A percentile compares a stretch with the other conserved stretches of the same genome.
Conservation (phyloP, 257 asterid genomes). For the Ocimum tenuiflorum region DNA sequence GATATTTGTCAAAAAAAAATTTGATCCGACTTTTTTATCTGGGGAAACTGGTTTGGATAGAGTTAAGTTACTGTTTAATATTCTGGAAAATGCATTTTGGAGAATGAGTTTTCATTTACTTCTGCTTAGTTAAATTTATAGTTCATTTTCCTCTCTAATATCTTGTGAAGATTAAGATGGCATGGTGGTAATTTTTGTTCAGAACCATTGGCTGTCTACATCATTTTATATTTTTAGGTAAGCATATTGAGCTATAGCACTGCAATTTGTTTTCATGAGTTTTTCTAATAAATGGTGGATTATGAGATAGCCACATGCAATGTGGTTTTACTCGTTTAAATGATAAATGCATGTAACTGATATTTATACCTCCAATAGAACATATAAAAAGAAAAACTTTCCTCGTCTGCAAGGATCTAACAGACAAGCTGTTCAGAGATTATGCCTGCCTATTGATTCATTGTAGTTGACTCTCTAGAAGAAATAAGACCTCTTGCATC, state of each 20-base stretch:
- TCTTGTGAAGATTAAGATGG: background rate
- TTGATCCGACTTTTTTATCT: background rate
- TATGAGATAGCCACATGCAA: background rate
- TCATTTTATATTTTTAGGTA: background rate
- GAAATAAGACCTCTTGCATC: too few relatives aligned
- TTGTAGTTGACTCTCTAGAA: too few relatives aligned
- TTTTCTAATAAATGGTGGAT: background rate
- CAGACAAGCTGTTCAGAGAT: slow-evolving; percentile 2
- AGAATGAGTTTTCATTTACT: background rate
- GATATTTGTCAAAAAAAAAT: background rate
- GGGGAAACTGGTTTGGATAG: slow-evolving; percentile 10
- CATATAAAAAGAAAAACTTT: background rate
- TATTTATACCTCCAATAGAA: background rate
- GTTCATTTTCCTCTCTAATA: background rate
- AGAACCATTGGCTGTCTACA: background rate
- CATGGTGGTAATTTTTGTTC: background rate
- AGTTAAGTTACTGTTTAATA: background rate
- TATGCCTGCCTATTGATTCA: too few relatives aligned
- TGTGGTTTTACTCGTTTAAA: background rate
- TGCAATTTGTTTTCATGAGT: background rate
- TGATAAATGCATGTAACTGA: background rate
- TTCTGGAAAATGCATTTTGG: background rate
- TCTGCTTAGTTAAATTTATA: background rate
- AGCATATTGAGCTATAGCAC: background rate
- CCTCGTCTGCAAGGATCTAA: background rate